phyloP scores from a whole-genome alignment of 352 stramenopile genomes.

The Halophytophthora polymorphica region DNA sequence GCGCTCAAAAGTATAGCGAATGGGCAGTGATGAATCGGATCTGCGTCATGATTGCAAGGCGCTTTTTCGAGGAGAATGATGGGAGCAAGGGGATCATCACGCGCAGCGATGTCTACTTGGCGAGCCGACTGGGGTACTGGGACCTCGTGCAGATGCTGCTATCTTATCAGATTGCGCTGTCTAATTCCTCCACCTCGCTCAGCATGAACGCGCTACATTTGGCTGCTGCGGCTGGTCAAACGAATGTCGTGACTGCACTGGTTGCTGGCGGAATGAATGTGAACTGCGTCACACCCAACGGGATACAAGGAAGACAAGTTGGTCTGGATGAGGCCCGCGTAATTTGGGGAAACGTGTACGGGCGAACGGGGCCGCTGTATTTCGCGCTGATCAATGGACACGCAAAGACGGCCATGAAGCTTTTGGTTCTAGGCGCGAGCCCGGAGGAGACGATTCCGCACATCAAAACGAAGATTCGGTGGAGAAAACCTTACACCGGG shows the following conservation, averaged over 20 bases:
- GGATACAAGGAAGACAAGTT: background rate
- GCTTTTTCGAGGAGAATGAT: slow-evolving; percentile 29
- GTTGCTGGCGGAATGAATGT: slow-evolving; percentile 54
- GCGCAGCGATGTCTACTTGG: slow-evolving; percentile 41
- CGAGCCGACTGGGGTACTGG: slow-evolving; percentile 50
- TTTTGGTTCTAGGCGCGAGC: slow-evolving; percentile 53
- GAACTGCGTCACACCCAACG: slow-evolving; percentile 27
- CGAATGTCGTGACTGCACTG: slow-evolving; percentile 35
- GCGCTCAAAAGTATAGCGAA: slow-evolving; percentile 22
- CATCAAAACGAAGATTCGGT: slow-evolving; percentile 13
- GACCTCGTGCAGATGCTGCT: slow-evolving; percentile 38
- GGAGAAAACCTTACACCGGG: background rate
- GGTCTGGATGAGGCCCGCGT: background rate
- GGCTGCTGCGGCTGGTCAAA: slow-evolving; percentile 45
- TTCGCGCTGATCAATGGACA: slow-evolving; percentile 57
- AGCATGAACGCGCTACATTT: slow-evolving; percentile 51
- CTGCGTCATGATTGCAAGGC: slow-evolving; percentile 30
- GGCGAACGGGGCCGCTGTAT: slow-evolving; percentile 34
- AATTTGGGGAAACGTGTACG: slow-evolving; percentile 14
- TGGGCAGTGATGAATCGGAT: slow-evolving; percentile 43
- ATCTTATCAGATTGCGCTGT: slow-evolving; percentile 46
- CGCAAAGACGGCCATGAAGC: slow-evolving; percentile 45
- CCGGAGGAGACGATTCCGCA: slow-evolving; percentile 44
- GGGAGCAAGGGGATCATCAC: slow-evolving; percentile 47
- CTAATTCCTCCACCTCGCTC: slow-evolving; percentile 26